Evolutionary conservation across 2,329 filamentous ascomycete genomes (phyloP), one percentile per base, ranked within the genome.

Genomic region (Phaeosphaeria sp.): DNA sequence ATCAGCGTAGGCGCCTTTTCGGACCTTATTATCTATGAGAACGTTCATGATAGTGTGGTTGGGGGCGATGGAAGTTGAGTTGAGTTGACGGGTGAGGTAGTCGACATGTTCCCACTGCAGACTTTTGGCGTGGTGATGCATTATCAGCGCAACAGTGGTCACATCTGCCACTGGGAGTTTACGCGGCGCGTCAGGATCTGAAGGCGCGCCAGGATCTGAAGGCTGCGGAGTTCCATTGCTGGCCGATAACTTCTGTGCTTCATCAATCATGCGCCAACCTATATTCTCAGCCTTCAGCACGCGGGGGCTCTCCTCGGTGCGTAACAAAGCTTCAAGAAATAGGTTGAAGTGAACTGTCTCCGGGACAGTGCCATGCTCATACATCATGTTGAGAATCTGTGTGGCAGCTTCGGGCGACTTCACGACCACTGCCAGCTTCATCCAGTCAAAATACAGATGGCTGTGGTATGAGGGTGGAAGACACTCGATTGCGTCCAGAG

Each of bases 381-480:
- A 87, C 90, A 96, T 94, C 62, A 93, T 83, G 15, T 90, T 84
- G 25, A 95, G 81, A 9, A 96, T 91, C 58, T 87, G 85, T 52
- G 86, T 83, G 2, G 92, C 91, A 1, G 89, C 90, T 55, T 90
- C 85, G 3, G 76, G 71, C 6, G 67, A 77, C 71, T 68, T 83
- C 56, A 88, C 85, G 17, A 89, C 89, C 55, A 96, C 90, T 9
- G 96, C 85, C 50, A 90, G 87, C 76, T 94, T 94, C 70, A 96
- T 84, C 93, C 93, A 97, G 68, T 92, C 93, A 33, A 89, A 90
- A 64, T 93, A 90, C 76, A 97, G 91, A 77, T 92, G 94, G 62
- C 89, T 88, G 75, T 96, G 95, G 50, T 75, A 77, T 7, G 55
- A 49, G 46, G 82, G 79, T 4, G 87, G 87, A 20, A 89, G 71